Conservation (phyloP, 2,329 filamentous ascomycete genomes). For the Xylaria sp. region DNA sequence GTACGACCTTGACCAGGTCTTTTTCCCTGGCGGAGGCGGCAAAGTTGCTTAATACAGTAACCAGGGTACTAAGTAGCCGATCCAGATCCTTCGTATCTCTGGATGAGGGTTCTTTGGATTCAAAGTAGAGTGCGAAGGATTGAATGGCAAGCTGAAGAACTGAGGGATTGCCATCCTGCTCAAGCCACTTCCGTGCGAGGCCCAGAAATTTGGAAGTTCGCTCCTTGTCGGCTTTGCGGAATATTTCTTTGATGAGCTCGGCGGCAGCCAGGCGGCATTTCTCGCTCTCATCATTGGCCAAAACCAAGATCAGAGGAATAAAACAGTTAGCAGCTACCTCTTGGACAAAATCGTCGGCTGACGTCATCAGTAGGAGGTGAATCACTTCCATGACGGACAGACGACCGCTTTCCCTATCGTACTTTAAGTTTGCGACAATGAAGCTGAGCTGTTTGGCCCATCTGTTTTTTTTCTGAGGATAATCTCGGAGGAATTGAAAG, state of each 20-base stretch:
- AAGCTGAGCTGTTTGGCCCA: conserved; percentile 92
- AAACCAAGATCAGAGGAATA: conserved; percentile 83
- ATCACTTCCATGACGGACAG: conserved; percentile 94
- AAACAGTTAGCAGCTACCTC: conserved; percentile 86
- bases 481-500: conserved; percentile 93
- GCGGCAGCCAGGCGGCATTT: conserved; percentile 87
- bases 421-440: conserved; percentile 89
- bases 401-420: conserved; percentile 87
- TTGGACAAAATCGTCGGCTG: conserved; percentile 82
- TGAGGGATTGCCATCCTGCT: conserved; percentile 76
- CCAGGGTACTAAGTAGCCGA: conserved; percentile 67
- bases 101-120: conserved; percentile 68
- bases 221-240: conserved; percentile 80
- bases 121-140: conserved; percentile 85
- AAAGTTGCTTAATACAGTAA: conserved; percentile 65
- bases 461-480: conserved; percentile 88
- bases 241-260: conserved; percentile 82
- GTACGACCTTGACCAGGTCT: conserved; percentile 78
- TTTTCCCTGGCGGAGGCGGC: conserved; percentile 68
- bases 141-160: conserved; percentile 81
- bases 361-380: conserved; percentile 86
- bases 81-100: conserved; percentile 75
- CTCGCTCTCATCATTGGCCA: conserved; percentile 88
- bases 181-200: conserved; percentile 80
- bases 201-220: conserved; percentile 75